Base-by-base conservation (phyloP, 2,329 filamentous ascomycete species). In the Penicillium sp. region DNA sequence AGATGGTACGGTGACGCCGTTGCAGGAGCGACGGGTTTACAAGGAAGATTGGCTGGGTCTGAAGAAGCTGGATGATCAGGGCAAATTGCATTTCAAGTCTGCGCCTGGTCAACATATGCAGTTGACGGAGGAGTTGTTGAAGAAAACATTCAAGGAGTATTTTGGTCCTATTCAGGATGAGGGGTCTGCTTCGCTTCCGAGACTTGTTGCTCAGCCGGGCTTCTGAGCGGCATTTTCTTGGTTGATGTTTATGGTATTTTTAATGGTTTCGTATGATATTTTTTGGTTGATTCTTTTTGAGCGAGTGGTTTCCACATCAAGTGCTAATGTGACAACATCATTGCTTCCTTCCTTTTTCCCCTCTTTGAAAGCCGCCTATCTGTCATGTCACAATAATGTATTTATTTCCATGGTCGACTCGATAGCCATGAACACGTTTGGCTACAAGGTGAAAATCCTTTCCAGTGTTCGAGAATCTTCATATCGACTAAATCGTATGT, bases 41-140 rank as follows among this genome's bases (percentile, higher is more conserved):
- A 86, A 85, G 68, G 90, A 98, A 79, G 94, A 99, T 80, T 99
- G 95, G 95, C 81, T 99, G 30, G 95, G 95, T 0, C 81, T 99
- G 75, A 91, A 86, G 76, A 80, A 81, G 70, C 80, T 99, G 72
- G 93, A 97, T 79, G 81, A 89, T 75, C 90, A 90, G 80, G 91
- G 90, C 2, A 91, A 86, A 1, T 80, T 99, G 70, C 85, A 89
- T 60, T 97, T 97, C 78, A 83, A 88, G 75, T 88, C 83, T 2
- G 85, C 88, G 0, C 83, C 88, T 4, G 95, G 94, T 0, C 86
- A 86, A 26, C 95, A 99, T 80, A 98, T 99, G 93, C 80, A 88
- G 64, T 80, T 98, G 64, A 79, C 82, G 0, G 87, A 91, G 12
- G 81, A 90, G 68, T 76, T 89, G 33, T 75, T 98, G 72, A 84